Evolutionary conservation across 2,329 filamentous ascomycete species (phyloP).

Genomic region (Cladorrhinum sp.): DNA sequence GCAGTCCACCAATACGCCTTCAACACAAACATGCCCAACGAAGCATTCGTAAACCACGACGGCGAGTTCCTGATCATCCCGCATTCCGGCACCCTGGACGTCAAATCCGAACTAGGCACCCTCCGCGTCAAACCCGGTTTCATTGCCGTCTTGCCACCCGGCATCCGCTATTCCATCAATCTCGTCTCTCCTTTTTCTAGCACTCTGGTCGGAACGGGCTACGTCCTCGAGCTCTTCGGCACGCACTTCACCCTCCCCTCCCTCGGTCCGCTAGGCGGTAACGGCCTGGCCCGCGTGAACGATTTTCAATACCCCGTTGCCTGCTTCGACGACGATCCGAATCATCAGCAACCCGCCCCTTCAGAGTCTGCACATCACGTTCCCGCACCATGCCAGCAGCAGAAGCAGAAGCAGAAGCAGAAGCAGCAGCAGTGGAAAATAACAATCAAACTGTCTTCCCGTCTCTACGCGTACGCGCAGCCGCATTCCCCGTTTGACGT

Average conservation of each 20-base stretch:
- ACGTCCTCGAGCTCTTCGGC: constrained; percentile 64
- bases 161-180: constrained; percentile 57
- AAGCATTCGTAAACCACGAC: constrained; percentile 53
- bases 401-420: no score
- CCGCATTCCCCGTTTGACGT: constrained; percentile 63
- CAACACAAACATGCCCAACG: constrained; percentile 43
- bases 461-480: constrained; percentile 57
- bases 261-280: constrained; percentile 61
- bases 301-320: constrained; percentile 63
- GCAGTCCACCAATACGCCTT: constrained; percentile 48
- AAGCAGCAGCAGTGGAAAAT: no score
- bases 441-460: constrained; percentile 57
- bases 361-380: no score
- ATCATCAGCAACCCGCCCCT: no score
- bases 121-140: constrained; percentile 58
- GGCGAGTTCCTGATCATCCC: constrained; percentile 64
- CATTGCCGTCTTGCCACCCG: constrained; percentile 61
- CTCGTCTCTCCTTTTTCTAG: constrained; percentile 54
- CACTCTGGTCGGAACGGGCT: constrained; percentile 33
- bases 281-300: constrained; percentile 60
- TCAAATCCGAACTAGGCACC: constrained; percentile 64
- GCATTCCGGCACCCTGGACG: constrained; percentile 60
- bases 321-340: constrained; percentile 44
- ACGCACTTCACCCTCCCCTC: constrained; percentile 62
- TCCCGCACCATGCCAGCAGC: no score